A percentile compares a stretch with the other conserved stretches of the same genome.
Evolutionary conservation across 352 stramenopile genomes (phyloP).

Genomic region (Phytophthora meadii): DNA sequence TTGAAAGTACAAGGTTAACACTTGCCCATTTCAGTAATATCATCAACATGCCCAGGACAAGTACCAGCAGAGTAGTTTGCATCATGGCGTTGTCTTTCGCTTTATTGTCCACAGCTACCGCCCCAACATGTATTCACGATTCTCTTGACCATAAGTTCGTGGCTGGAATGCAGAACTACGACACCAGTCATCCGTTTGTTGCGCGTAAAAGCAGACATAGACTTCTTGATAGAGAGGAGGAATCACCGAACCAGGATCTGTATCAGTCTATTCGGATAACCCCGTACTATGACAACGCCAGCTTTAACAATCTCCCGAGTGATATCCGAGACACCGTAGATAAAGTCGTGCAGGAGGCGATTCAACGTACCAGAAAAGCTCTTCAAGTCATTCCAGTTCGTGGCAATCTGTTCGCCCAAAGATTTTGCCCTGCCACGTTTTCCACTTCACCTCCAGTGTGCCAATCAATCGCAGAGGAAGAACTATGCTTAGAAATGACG

Average conservation of each 20-base stretch:
- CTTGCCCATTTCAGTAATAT: neutral
- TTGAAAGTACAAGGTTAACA: no score
- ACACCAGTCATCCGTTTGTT: constrained; percentile 25
- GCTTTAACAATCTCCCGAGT: constrained; percentile 38
- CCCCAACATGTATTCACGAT: constrained; percentile 37
- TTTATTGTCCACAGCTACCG: neutral
- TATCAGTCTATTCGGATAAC: constrained; percentile 71
- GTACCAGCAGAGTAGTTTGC: neutral
- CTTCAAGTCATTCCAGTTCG: constrained; percentile 68
- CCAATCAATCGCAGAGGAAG: constrained; percentile 44
- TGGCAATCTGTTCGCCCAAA: constrained; percentile 60
- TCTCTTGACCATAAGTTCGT: constrained; percentile 26
- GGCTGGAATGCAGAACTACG: constrained; percentile 22
- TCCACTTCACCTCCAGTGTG: constrained; percentile 53
- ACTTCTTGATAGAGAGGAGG: neutral
- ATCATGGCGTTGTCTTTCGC: neutral
- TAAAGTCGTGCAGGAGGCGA: constrained; percentile 58
- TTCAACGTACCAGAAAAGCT: constrained; percentile 47
- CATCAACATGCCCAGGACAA: neutral
- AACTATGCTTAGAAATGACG: constrained; percentile 71
- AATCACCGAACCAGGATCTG: neutral
- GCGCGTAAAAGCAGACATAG: constrained; percentile 12
- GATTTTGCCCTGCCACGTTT: constrained; percentile 55
- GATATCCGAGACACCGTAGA: constrained; percentile 42
- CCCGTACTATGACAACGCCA: constrained; percentile 67